A percentile compares a stretch with the other conserved stretches of the same genome.
These are phyloP conservation scores for Pichia scutulata DNA, from an alignment of 805 yeast genomes.

Conservation along the genomic window DNA sequence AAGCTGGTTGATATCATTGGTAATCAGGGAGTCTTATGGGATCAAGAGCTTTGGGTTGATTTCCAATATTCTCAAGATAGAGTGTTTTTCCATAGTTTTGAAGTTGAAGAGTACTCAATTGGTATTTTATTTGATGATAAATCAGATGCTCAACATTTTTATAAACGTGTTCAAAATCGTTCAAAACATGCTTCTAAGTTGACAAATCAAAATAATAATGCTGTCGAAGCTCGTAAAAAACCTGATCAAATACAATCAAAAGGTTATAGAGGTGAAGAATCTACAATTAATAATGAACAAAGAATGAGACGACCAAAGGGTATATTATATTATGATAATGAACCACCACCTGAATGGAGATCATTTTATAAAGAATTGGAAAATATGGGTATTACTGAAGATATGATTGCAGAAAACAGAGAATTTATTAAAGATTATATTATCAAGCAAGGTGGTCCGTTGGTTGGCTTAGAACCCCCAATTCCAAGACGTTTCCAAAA, in stretches of 20 bases:
- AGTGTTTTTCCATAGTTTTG: conserved; percentile 90
- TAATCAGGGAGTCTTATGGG: conserved; percentile 88
- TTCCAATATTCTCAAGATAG: conserved; percentile 91
- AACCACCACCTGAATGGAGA: conserved; percentile 83
- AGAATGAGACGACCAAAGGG: conserved; percentile 51
- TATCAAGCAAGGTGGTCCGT: conserved; percentile 64
- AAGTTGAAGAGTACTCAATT: conserved; percentile 79
- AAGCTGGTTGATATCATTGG: conserved; percentile 83
- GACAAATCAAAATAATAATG: conserved; percentile 80
- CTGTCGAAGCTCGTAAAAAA: conserved; percentile 66
- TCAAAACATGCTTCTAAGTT: conserved; percentile 82
- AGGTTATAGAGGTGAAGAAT: conserved; percentile 61
- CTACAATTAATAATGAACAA: conserved; percentile 30
- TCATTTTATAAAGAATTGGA: conserved; percentile 65
- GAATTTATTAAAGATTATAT: conserved; percentile 78
- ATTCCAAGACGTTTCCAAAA: conserved; percentile 54
- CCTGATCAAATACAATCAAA: conserved; percentile 30
- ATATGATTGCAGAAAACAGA: conserved; percentile 81
- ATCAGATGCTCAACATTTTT: conserved; percentile 78
- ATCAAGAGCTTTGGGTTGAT: conserved; percentile 85
- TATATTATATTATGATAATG: conserved; percentile 62
- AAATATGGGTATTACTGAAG: conserved; percentile 74
- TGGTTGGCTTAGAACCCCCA: conserved; percentile 82
- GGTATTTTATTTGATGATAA: conserved; percentile 89
- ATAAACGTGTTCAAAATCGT: conserved; percentile 64